phyloP scores from a whole-genome alignment of 225 moss, liverwort and hornwort genomes.

The Asterella californica region DNA sequence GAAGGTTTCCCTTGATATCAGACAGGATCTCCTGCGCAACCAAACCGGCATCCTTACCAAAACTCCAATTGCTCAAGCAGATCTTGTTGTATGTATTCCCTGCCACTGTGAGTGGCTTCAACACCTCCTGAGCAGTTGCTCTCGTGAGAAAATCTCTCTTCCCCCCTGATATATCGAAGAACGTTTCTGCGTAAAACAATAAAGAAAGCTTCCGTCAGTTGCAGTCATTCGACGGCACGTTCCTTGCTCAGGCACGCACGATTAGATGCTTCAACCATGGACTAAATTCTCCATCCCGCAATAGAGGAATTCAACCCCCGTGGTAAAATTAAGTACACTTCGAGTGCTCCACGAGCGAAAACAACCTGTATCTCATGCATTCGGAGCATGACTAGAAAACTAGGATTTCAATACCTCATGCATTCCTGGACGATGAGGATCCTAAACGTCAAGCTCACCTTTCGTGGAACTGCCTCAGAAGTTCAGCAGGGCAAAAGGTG shows the following conservation, averaged over 20 bases:
- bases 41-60: conserved; percentile 77
- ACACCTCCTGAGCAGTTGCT: conserved; percentile 61
- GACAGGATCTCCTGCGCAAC: conserved; percentile 70
- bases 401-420: background rate
- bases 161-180: conserved; percentile 82
- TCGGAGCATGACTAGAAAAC: background rate
- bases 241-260: background rate
- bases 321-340: background rate
- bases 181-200: conserved; percentile 30
- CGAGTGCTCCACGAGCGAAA: background rate
- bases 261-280: background rate
- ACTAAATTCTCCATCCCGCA: background rate
- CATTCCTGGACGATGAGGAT: conserved; percentile 11
- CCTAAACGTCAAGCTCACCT: conserved; percentile 21
- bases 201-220: background rate
- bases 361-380: background rate
- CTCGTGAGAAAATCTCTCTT: conserved; percentile 69
- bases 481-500: conserved; percentile 21
- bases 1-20: conserved; percentile 49
- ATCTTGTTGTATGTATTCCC: conserved; percentile 58
- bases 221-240: background rate
- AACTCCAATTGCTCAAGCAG: conserved; percentile 94
- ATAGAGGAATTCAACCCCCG: background rate
- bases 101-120: conserved; percentile 66
- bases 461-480: conserved; percentile 5